Percentiles rank a stretch among this genome's conserved stretches.
phyloP scores from a whole-genome alignment of 2,329 filamentous ascomycete genomes.

The Bipolaris cookei region DNA sequence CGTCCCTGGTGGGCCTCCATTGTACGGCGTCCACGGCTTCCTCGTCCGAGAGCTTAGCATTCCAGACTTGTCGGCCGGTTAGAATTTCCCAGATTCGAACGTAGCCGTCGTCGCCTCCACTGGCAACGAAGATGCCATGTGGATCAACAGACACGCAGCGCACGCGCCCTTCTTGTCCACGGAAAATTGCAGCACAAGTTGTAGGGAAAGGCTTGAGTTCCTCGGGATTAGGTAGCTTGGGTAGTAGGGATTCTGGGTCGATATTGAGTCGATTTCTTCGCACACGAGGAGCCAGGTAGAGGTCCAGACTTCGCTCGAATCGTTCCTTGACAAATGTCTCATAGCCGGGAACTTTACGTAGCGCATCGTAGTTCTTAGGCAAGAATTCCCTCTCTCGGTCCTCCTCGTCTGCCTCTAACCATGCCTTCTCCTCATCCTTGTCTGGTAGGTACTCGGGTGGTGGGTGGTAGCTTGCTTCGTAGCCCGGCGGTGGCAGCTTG shows the following conservation, averaged over 20 bases:
- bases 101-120: conserved; percentile 91
- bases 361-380: conserved; percentile 78
- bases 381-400: conserved; percentile 90
- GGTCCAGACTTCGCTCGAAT: conserved; percentile 92
- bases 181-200: conserved; percentile 83
- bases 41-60: conserved; percentile 74
- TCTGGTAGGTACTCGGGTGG: conserved; percentile 92
- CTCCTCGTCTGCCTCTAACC: conserved; percentile 86
- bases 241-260: conserved; percentile 88
- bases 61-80: conserved; percentile 88
- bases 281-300: conserved; percentile 92
- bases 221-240: conserved; percentile 90
- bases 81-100: conserved; percentile 88
- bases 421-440: conserved; percentile 79
- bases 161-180: conserved; percentile 87
- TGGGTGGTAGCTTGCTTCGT: conserved; percentile 95
- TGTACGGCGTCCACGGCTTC: conserved; percentile 84
- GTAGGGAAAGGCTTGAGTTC: conserved; percentile 96
- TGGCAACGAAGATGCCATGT: conserved; percentile 83
- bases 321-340: conserved; percentile 90
- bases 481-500: conserved; percentile 89
- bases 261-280: conserved; percentile 95
- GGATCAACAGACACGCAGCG: conserved; percentile 85
- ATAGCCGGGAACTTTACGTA: conserved; percentile 92
- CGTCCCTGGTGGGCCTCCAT: conserved; percentile 86